A percentile compares a stretch with the other conserved stretches of the same genome.
These are phyloP conservation scores for Kwoniella europaea DNA, from an alignment of 768 basidiomycete species.

Conservation along the genomic window DNA sequence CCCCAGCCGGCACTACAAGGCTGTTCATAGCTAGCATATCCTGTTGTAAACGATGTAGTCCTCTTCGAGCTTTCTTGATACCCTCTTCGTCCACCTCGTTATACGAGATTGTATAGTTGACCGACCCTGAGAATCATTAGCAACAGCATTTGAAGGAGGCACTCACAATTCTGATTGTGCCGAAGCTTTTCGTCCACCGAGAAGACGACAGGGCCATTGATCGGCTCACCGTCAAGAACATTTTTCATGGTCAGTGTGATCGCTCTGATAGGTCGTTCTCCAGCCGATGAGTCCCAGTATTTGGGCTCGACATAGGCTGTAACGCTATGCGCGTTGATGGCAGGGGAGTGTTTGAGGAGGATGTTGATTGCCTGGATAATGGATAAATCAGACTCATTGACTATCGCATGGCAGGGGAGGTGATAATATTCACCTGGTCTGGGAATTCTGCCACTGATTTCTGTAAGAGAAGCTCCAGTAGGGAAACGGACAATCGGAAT, in stretches of 20 bases:
- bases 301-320: constrained; percentile 72
- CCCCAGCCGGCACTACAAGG: constrained; percentile 44
- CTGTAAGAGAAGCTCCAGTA: constrained; percentile 72
- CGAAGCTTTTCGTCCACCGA: constrained; percentile 36
- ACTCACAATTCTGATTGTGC: constrained; percentile 54
- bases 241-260: constrained; percentile 64
- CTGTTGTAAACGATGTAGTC: constrained; percentile 15
- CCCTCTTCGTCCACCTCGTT: constrained; percentile 19
- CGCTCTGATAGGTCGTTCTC: constrained; percentile 28
- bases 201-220: constrained; percentile 60
- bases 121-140: constrained; percentile 63
- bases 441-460: constrained; percentile 70
- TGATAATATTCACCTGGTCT: constrained; percentile 62
- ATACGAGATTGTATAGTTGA: constrained; percentile 65
- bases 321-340: constrained; percentile 73
- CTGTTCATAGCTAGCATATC: constrained; percentile 37
- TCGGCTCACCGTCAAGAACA: constrained; percentile 61
- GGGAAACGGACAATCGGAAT: constrained; percentile 72
- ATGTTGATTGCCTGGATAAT: constrained; percentile 10
- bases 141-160: not conserved
- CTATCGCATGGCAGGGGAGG: not conserved
- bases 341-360: constrained; percentile 66
- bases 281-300: constrained; percentile 30
- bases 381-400: not conserved
- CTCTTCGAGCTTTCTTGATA: constrained; percentile 22